Conservation (phyloP, 2,329 filamentous ascomycete genomes). For the Diplodia seriata region DNA sequence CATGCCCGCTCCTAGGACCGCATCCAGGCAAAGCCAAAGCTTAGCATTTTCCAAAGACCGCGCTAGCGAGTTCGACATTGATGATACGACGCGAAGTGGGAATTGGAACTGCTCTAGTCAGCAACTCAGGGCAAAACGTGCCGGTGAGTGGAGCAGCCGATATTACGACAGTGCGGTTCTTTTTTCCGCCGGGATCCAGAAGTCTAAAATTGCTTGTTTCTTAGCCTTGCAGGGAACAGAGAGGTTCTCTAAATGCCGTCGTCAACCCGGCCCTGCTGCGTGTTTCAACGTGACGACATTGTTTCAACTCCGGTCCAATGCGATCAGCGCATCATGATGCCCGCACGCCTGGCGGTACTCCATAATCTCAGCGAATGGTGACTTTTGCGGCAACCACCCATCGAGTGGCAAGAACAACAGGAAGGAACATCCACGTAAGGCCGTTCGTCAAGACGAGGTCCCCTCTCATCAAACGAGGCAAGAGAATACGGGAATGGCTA, state of each 20-base stretch:
- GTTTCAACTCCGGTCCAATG: constrained; percentile 9
- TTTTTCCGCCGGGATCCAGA: neutral
- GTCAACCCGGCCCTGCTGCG: constrained; percentile 1
- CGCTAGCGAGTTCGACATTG: neutral
- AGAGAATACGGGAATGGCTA: constrained; percentile 8
- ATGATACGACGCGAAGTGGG: neutral
- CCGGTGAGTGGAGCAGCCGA: neutral
- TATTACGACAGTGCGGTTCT: neutral
- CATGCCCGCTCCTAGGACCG: neutral
- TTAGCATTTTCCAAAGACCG: neutral
- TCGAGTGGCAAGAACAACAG: neutral
- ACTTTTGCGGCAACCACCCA: too few species aligned
- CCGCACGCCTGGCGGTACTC: neutral
- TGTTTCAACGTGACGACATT: constrained; percentile 14
- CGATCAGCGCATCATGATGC: constrained; percentile 3
- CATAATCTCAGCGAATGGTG: neutral
- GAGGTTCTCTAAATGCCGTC: neutral
- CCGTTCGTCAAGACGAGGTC: constrained; percentile 1
- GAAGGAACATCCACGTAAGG: constrained; percentile 12
- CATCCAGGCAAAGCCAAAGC: neutral
- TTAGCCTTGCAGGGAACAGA: neutral
- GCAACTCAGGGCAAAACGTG: neutral
- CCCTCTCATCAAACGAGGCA: constrained; percentile 29
- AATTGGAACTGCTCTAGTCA: neutral
- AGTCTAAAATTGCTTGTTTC: constrained; percentile 4